Base-by-base conservation (phyloP, 805 yeast species). In the Scheffersomyces spartinae region DNA sequence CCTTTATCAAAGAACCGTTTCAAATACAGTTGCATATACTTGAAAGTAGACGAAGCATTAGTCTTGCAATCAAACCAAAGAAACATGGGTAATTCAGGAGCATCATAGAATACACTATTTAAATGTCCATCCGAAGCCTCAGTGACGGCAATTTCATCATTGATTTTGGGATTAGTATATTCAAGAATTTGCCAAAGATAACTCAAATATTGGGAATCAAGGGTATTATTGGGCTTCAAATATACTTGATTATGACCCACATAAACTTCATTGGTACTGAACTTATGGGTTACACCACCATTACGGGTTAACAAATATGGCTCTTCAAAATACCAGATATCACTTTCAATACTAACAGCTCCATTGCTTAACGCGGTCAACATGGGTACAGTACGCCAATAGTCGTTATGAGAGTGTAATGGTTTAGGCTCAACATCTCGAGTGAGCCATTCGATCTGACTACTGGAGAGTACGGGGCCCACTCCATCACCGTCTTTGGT, bases 341-440 rank as follows among this genome's bases (percentile, higher is more conserved):
- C 85, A n/a, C 76, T 75, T 46, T 76, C 85, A 1, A 75, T 57
- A 25, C 78, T 68, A 21, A 57, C 55, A 18, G 68, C 59, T 2
- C 83, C 85, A 8, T 62, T 43, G 11, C 55, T 45, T 18, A 68
- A 43, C 0, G 82, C 83, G 31, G 74, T 76, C 26, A 68, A 58
- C 3, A 76, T 51, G 1, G 83, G 83, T 4, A 52, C 39, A 3
- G 41, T 31, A 38, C 83, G 51, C 77, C 79, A 71, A 45, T 76
- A 77, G 42, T 76, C 83, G 40, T 76, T 76, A 42, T 76, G 84
- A 1, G 81, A 71, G 41, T 76, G 84, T 13, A 74, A 53, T 5
- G 59, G 57, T 29, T 58, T 61, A 27, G 55, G 46, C 21, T 53
- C 43, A 2, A 61, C 57, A 21, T 61, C 60, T 26, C 56, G 34